Percentiles rank a stretch among this genome's conserved stretches.
Evolutionary conservation across 345 rosid genomes (phyloP).

Genomic region (Balakata baccata): DNA sequence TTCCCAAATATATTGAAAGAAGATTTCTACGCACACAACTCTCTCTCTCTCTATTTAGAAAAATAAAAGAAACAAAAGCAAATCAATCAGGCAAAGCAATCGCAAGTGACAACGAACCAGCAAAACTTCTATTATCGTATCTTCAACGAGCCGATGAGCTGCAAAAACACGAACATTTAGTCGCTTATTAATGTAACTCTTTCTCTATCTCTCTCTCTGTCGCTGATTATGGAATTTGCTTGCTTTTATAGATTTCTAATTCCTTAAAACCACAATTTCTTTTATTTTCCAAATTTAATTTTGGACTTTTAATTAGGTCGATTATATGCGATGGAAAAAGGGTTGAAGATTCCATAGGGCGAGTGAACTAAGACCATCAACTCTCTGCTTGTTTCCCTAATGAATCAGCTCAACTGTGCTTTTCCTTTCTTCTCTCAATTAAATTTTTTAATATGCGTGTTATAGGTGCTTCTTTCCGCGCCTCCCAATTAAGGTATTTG

Average conservation of each 20-base stretch:
- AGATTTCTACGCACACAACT: background rate
- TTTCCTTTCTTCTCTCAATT: background rate
- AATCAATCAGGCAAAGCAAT: constrained; percentile 30
- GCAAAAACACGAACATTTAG: constrained; percentile 92
- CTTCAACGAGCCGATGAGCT: constrained; percentile 96
- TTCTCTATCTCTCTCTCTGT: background rate
- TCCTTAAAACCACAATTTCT: background rate
- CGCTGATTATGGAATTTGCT: background rate
- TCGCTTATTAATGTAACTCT: constrained; percentile 77
- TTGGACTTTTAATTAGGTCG: constrained; percentile 54
- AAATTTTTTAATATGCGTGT: background rate
- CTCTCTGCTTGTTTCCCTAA: constrained; percentile 79
- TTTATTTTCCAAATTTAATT: background rate
- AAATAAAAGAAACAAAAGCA: background rate
- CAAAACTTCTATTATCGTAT: constrained; percentile 76
- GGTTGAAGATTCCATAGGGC: constrained; percentile 68
- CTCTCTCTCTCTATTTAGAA: constrained; percentile 8
- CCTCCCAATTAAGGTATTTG: background rate
- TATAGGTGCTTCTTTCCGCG: background rate
- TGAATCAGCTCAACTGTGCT: constrained; percentile 77
- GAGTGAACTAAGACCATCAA: constrained; percentile 90
- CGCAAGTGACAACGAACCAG: constrained; percentile 81
- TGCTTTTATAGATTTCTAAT: background rate
- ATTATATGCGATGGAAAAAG: constrained; percentile 92
- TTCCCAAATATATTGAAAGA: too few relatives aligned